Evolutionary conservation across 768 basidiomycete genomes (phyloP).

Genomic region (Hygrophoropsis aurantiaca): DNA sequence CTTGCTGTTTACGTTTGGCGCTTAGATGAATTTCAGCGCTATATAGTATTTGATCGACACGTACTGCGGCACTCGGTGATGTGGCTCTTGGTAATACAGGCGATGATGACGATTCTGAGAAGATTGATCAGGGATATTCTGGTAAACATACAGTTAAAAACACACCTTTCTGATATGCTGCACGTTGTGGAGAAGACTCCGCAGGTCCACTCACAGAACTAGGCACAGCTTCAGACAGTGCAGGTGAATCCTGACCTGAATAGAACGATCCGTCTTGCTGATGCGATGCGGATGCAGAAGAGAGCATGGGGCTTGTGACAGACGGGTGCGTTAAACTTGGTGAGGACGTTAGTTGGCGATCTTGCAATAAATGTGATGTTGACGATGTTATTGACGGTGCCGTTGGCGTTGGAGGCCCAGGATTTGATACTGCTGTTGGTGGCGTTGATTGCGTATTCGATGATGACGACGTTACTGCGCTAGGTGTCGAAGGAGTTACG

Average conservation of each 20-base stretch:
- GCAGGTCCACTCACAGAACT: constrained; percentile 45
- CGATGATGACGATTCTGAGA: constrained; percentile 44
- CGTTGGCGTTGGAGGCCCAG: constrained; percentile 40
- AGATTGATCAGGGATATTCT: constrained; percentile 18
- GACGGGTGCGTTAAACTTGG: constrained; percentile 87
- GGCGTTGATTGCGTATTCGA: constrained; percentile 40
- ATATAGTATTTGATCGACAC: constrained; percentile 17
- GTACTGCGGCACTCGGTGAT: constrained; percentile 44
- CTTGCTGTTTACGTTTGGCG: constrained; percentile 32
- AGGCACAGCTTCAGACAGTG: constrained; percentile 63
- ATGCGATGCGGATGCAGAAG: constrained; percentile 64
- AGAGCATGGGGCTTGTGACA: constrained; percentile 77
- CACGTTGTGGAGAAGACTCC: constrained; percentile 59
- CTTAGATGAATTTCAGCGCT: constrained; percentile 16
- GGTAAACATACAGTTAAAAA: constrained; percentile 13
- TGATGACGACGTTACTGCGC: constrained; percentile 35
- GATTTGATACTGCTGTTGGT: constrained; percentile 27
- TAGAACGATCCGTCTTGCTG: constrained; percentile 69
- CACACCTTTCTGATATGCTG: constrained; percentile 50
- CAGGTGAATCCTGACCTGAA: constrained; percentile 71
- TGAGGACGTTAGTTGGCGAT: constrained; percentile 53
- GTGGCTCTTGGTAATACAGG: constrained; percentile 42
- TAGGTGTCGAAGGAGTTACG: constrained; percentile 31
- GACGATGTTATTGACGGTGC: constrained; percentile 38
- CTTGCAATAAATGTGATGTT: constrained; percentile 31